Percentiles rank a stretch among this genome's conserved stretches.
phyloP scores from a whole-genome alignment of 768 basidiomycete species.

The Hirschioporus abietinus region DNA sequence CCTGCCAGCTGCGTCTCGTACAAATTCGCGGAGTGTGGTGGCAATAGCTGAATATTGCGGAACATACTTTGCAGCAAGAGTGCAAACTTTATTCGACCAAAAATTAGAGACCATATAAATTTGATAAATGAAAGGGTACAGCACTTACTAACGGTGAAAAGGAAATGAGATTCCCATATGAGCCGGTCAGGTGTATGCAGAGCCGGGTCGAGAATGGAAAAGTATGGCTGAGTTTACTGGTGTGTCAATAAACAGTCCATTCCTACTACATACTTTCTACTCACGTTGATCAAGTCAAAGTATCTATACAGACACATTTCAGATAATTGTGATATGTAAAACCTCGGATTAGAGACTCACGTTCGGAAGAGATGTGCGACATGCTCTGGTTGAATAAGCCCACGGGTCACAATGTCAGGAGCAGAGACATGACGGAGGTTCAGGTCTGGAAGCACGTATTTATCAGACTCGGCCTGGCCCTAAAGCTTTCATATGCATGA shows the following conservation, averaged over 20 bases:
- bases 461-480: background rate
- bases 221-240: slow-evolving; percentile 13
- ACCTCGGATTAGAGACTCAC: slow-evolving; percentile 7
- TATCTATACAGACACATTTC: background rate
- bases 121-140: background rate
- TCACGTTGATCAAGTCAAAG: background rate
- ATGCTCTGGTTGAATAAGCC: slow-evolving; percentile 45
- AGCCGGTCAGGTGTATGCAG: slow-evolving; percentile 35
- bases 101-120: background rate
- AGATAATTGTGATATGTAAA: background rate
- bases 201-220: slow-evolving; percentile 31
- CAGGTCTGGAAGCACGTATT: slow-evolving; percentile 10
- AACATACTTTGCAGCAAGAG: background rate
- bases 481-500: background rate
- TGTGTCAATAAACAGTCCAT: background rate
- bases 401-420: slow-evolving; percentile 44
- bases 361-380: slow-evolving; percentile 11
- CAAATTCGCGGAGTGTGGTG: slow-evolving; percentile 36
- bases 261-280: background rate
- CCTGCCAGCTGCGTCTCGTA: slow-evolving; percentile 53
- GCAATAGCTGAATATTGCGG: background rate
- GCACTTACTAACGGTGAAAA: slow-evolving; percentile 24
- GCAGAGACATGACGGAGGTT: slow-evolving; percentile 21
- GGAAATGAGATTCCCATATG: slow-evolving; percentile 32
- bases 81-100: background rate